Evolutionary conservation across 495 filamentous ascomycete genomes (phyloP).

Genomic region (Amniculicola lignicola): DNA sequence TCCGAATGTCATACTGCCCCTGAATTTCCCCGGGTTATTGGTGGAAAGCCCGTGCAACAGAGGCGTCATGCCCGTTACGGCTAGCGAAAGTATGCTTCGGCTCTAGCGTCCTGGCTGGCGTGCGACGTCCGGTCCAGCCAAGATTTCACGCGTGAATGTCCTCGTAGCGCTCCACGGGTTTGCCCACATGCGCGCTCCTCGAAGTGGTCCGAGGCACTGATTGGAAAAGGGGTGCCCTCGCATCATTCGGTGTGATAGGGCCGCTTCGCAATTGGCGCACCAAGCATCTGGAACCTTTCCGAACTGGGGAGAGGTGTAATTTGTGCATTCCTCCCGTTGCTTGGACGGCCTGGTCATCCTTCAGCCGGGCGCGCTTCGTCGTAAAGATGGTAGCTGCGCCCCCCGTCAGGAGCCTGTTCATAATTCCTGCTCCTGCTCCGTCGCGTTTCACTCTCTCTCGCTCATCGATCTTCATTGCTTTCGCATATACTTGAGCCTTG

Average conservation of each 20-base stretch:
- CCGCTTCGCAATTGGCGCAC: not conserved
- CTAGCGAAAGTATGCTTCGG: not conserved
- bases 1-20: constrained; percentile 13
- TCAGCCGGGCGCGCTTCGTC: constrained; percentile 10
- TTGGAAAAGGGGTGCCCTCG: not conserved
- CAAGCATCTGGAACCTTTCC: constrained; percentile 8
- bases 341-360: constrained; percentile 13
- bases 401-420: not conserved
- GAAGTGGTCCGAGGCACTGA: not conserved
- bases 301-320: not conserved
- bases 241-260: not conserved
- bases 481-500: not conserved
- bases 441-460: constrained; percentile 19
- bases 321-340: constrained; percentile 24
- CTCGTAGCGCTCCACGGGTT: no score
- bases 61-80: constrained; percentile 3
- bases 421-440: not conserved
- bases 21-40: constrained; percentile 31
- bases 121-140: constrained; percentile 9
- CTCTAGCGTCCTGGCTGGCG: constrained; percentile 4
- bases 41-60: no score
- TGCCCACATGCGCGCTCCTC: no score
- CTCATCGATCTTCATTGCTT: not conserved
- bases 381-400: constrained; percentile 30
- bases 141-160: constrained; percentile 3